phyloP scores from a whole-genome alignment of 23 red algal genomes.

The Gracilaria gracilis region DNA sequence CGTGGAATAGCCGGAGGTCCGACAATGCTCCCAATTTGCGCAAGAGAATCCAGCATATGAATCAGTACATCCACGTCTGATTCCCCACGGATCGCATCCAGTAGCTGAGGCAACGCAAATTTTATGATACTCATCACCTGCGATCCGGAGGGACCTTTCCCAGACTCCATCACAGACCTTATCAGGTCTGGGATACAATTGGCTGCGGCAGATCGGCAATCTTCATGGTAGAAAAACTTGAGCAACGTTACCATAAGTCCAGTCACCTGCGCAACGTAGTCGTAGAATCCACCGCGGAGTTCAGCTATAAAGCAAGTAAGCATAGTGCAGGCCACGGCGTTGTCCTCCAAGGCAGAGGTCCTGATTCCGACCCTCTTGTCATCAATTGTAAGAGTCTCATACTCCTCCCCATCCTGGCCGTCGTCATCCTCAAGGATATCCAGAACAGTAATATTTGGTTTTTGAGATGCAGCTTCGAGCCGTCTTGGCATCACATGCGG shows the following conservation, averaged over 20 bases:
- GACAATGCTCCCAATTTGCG: slow-evolving; percentile 58
- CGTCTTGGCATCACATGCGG: slow-evolving; percentile 95
- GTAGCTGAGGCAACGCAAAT: slow-evolving; percentile 80
- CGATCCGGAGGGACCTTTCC: slow-evolving; percentile 44
- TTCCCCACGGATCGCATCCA: slow-evolving; percentile 81
- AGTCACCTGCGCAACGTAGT: slow-evolving; percentile 84
- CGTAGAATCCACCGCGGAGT: slow-evolving; percentile 83
- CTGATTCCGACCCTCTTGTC: slow-evolving; percentile 96
- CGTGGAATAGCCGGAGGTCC: slow-evolving; percentile 50
- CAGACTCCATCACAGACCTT: slow-evolving; percentile 73
- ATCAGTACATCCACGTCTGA: slow-evolving; percentile 91
- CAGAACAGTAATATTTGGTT: slow-evolving; percentile 93
- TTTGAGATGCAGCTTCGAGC: slow-evolving; percentile 75
- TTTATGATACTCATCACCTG: slow-evolving; percentile 66
- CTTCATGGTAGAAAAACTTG: slow-evolving; percentile 97
- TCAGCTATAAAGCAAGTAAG: slow-evolving; percentile 94
- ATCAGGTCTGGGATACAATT: slow-evolving; percentile 89
- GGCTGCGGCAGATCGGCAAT: slow-evolving; percentile 85
- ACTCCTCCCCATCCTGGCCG: slow-evolving; percentile 82
- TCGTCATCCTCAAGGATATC: slow-evolving; percentile 65
- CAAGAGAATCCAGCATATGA: slow-evolving; percentile 84
- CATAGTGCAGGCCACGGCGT: slow-evolving; percentile 89
- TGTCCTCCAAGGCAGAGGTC: slow-evolving; percentile 91
- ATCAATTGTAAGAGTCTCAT: slow-evolving; percentile 84
- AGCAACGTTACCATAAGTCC: slow-evolving; percentile 90